Evolutionary conservation across 2,329 filamentous ascomycete species (phyloP).

Genomic region (Colletotrichum sp.): DNA sequence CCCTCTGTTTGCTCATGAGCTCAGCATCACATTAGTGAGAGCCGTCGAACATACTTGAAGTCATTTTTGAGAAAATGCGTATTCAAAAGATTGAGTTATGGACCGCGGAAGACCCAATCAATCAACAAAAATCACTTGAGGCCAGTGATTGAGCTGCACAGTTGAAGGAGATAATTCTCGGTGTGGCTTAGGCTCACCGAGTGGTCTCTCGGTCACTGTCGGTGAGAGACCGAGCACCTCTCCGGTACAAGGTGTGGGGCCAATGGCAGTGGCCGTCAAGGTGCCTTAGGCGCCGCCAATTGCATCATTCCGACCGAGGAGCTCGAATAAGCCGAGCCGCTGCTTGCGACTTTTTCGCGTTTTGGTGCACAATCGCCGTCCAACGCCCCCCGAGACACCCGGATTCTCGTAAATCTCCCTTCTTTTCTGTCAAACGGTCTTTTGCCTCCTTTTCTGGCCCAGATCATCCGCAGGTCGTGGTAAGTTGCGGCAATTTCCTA

Average conservation of each 20-base stretch:
- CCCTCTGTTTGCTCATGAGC: background rate
- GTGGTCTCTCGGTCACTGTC: background rate
- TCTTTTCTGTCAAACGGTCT: background rate
- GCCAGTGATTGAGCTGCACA: background rate
- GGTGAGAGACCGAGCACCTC: background rate
- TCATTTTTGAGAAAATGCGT: background rate
- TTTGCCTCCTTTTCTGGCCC: background rate
- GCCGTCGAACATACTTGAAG: fast-evolving
- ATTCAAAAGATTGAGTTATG: fast-evolving
- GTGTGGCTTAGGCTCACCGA: background rate
- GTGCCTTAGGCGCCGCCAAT: slow-evolving; percentile 19
- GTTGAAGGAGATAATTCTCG: background rate
- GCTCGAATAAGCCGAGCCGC: slow-evolving; percentile 14
- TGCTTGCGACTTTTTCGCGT: slow-evolving; percentile 6
- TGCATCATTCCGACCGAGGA: slow-evolving; percentile 18
- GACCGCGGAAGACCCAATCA: background rate
- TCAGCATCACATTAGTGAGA: background rate
- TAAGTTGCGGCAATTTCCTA: background rate
- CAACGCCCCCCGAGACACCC: background rate
- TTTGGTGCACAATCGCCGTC: background rate
- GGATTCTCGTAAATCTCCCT: background rate
- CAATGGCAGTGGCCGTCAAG: slow-evolving; percentile 1
- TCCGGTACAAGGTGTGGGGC: background rate
- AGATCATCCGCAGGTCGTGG: background rate
- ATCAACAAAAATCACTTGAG: background rate